Base-by-base conservation (phyloP, 1,139 yeast species). In the Yamadazyma dushanensis region DNA sequence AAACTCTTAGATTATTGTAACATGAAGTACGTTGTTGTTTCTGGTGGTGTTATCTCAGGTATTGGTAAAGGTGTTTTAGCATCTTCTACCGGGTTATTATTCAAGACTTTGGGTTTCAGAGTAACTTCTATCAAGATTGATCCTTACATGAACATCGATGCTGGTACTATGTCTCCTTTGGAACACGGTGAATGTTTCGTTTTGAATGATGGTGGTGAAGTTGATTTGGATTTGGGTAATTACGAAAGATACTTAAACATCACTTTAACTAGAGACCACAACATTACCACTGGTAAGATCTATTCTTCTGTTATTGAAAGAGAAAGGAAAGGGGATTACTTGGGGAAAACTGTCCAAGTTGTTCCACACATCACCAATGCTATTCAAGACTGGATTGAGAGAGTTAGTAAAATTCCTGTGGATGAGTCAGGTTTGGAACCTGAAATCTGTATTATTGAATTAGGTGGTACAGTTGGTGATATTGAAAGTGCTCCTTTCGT, bases 121-220 rank as follows among this genome's bases (percentile, higher is more conserved):
- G 98, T 90, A 43, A 90, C 98, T 5, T 89, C 97, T 11, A 92
- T 94, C 70, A 92, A 92, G 65, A 92, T 92, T 56, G 99, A 92
- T 69, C 99, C 99, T 29, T 92, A 92, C 67, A 87, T 92, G 95
- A 92, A 92, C 68, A 88, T 92, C 50, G 99, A 92, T 67, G 99
- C 99, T 31, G 99, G 99, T 53, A 92, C 99, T 36, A 92, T 92
- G 98, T 87, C 96, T 29, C 99, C 99, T 16, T 73, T 92, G 59
- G 99, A 92, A 63, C 99, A 92, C 59, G 99, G 99, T 47, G 99
- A 92, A 64, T 96, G 96, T 62, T 92, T 90, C 59, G 97, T 94
- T 36, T 75, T 92, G 56, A 86, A 92, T 61, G 99, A 92, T 61
- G 99, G 99, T 64, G 99, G 98, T 51, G 98, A 92, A 66, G 96